Evolutionary conservation across 2,329 filamentous ascomycete genomes (phyloP).

Genomic region (Neofusicoccum sp.): DNA sequence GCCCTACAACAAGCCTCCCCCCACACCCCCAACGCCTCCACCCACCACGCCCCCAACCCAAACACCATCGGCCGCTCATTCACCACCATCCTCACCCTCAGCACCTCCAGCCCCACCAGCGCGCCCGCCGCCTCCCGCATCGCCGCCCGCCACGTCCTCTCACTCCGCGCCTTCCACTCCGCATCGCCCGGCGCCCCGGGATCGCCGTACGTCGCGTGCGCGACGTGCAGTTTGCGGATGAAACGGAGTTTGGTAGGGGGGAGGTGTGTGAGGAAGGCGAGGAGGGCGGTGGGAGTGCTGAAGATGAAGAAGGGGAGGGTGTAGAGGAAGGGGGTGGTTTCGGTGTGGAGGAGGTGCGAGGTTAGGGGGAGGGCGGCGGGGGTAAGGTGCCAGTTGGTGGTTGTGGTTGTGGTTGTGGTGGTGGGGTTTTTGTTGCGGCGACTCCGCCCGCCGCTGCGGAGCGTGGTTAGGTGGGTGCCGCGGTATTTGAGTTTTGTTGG

Average conservation of each 20-base stretch:
- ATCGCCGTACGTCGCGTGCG: constrained; percentile 34
- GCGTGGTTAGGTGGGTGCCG: not conserved
- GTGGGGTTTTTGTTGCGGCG: not conserved
- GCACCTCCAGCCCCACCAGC: not conserved
- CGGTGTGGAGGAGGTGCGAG: constrained; percentile 33
- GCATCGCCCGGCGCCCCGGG: constrained; percentile 15
- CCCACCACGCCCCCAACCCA: not conserved
- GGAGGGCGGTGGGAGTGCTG: constrained; percentile 30
- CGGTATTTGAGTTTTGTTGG: not conserved
- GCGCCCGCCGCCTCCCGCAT: constrained; percentile 3
- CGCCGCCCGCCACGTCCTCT: not conserved
- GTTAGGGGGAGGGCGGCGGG: constrained; percentile 33
- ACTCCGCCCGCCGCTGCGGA: not conserved
- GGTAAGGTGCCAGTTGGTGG: constrained; percentile 31
- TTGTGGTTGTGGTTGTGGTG: not conserved
- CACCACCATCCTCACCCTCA: constrained; percentile 31
- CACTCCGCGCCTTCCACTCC: constrained; percentile 27
- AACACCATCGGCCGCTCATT: constrained; percentile 26
- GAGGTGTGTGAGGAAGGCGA: constrained; percentile 31
- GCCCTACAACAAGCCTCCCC: not conserved
- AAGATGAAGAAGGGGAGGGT: constrained; percentile 34
- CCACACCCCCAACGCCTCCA: not conserved
- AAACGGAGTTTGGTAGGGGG: constrained; percentile 25
- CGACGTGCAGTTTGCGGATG: constrained; percentile 34
- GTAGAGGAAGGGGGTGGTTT: constrained; percentile 35